Evolutionary conservation across 257 asterid species (phyloP), one percentile per base, ranked within the genome.

Genomic region (Fraxinus anomala): DNA sequence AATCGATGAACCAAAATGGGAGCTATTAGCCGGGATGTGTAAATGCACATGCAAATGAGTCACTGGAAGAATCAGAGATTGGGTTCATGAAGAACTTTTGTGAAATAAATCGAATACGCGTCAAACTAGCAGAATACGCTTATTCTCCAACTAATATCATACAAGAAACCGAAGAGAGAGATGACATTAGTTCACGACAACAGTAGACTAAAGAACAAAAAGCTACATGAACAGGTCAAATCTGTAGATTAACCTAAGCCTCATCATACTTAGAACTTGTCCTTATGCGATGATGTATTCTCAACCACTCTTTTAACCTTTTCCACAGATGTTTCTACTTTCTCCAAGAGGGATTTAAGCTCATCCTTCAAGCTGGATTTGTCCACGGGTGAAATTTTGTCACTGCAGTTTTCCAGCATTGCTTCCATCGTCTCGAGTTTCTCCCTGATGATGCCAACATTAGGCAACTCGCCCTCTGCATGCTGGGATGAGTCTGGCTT

Each of bases 331-430:
- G 33, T 74, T 34, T 65, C 51, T 2, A 85, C 87, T 87, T 76
- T 85, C 84, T 85, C 87, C 72, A 80, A 75, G 14, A 89, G 80
- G 33, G 37, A 14, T 51, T 80, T 81, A 5, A 87, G 42, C 83
- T 84, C 89, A 28, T 74, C 72, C 74, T 84, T 86, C 81, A 89
- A 74, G 72, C 72, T 77, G 17, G 81, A 33, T 36, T 66, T 83
- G 56, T 76, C 88, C 79, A 70, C 80, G 0, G 40, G 30, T 11
- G 89, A 79, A 71, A 85, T 69, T 76, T 82, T 80, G 44, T 77
- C 85, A 28, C 81, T 77, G 40, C 83, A 82, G 23, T 79, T 84
- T 28, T 76, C 82, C 59, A 89, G 66, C 79, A 84, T 77, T 14
- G 85, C 75, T 6, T 81, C 4, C 84, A 85, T 77, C 19, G 24